Evolutionary conservation across 2,329 filamentous ascomycete species (phyloP), one percentile per base, ranked within the genome.

Genomic region (Trichoderma koningiopsis): DNA sequence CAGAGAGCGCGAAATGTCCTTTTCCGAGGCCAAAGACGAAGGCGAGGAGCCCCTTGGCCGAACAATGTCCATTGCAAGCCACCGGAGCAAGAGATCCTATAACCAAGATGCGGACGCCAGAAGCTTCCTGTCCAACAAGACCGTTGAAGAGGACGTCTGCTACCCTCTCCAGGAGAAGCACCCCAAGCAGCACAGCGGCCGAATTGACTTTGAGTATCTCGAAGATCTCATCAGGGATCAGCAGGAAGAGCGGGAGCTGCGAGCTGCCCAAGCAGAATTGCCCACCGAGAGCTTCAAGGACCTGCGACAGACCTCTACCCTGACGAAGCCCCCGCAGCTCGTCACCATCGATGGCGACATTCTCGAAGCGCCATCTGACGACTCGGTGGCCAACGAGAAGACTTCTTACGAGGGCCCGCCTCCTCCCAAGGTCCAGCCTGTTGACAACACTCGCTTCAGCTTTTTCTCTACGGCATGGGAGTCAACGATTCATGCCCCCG

Each of bases 401-500:
- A 75, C 72, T 2, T 72, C 79, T 0, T 78, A 82, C 3, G 73
- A 76, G 1, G 75, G 76, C 7, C 70, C 79, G 5, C 73, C 76
- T 10, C 71, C 80, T 5, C 81, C 84, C 31, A 82, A 82, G 72
- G 73, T 79, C 19, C 78, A 75, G n/a, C 79, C 81, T 47, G 78
- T 85, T 58, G 90, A 93, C 70, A 86, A 88, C 37, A 96, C 94
- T 77, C 89, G 95, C 5, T 98, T 97, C 83, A 96, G 94, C 72
- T 97, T 98, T 82, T 99, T 99, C 81, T 97, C 94, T 0, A 97
- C 96, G 0, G 93, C 96, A 67, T 91, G 93, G 80, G 94, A 97
- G 77, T 94, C 93, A 62, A 97, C 94, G 1, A 93, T 98, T 71
- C 94, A 97, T 77, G 93, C 95, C 19, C 88, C 92, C 1, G 93